Base-by-base conservation (phyloP, 164 flowering plant genomes). In the Vitis amurensis region DNA sequence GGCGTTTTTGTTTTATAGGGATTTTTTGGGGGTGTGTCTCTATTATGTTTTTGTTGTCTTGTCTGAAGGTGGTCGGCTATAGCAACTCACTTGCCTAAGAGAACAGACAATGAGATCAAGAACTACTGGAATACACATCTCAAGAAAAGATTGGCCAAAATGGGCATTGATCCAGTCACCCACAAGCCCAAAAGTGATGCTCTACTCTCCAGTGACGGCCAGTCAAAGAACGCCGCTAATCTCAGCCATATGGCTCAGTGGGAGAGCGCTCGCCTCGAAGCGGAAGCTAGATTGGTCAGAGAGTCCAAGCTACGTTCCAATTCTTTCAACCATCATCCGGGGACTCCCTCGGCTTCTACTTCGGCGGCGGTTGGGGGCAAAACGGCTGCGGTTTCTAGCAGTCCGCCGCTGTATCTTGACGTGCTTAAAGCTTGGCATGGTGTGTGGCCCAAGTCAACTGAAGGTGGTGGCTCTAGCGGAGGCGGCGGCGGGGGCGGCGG, bases 241-340 rank as follows among this genome's bases (percentile, higher is more conserved):
- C 86, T 92, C 13, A 90, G 93, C 85, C 98, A 94, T 80, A 87
- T 92, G 87, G 97, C 97, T 61, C 97, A 91, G 63, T 92, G 97
- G 98, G 97, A 94, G 70, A 90, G 91, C n/a, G 94, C 98, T 8
- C 79, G 98, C 10, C 90, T 94, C 4, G 97, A 94, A 75, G 98
- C 98, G 44, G 98, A 94, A 58, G 93, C 98, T 9, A 68, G 96
- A 12, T 76, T 94, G 37, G 97, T 79, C 55, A 64, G 91, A 50
- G 94, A 93, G 59, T 91, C 97, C 1, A 91, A 82, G 71, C 80
- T 92, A 3, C 83, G 90, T 2, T 77, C 89, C 9, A 73, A 19
- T 31, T 74, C 83, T 9, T 29, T 68, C 56, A 71, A 70, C 8
- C 44, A 55, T 4, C 73, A 61, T 9, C 65, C 17, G 9, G 23